Percentiles rank a stretch among this genome's conserved stretches.
phyloP scores from a whole-genome alignment of 495 filamentous ascomycete genomes.

The Penicillium lividum region DNA sequence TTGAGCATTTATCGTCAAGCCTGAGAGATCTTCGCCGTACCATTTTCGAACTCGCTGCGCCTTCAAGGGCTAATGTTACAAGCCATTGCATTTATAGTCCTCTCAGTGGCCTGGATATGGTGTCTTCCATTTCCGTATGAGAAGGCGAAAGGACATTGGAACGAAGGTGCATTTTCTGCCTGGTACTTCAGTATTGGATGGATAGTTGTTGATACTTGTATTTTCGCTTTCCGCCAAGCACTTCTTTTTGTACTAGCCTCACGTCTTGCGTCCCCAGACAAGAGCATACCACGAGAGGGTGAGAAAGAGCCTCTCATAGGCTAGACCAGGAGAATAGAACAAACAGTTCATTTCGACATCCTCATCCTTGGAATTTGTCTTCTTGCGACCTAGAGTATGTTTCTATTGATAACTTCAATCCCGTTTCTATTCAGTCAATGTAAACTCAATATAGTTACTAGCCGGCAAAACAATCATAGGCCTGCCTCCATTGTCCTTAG shows the following conservation, averaged over 20 bases:
- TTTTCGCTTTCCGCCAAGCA: background rate
- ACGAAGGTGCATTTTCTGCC: background rate
- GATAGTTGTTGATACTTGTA: background rate
- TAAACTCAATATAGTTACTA: background rate
- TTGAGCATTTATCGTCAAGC: background rate
- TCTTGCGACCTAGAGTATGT: no score
- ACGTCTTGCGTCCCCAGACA: background rate
- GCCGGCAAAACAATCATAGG: background rate
- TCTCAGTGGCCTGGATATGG: background rate
- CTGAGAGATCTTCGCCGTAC: background rate
- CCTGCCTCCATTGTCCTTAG: background rate
- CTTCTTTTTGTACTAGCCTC: background rate
- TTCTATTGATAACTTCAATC: background rate
- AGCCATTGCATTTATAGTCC: background rate
- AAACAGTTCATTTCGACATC: background rate
- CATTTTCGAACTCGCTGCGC: background rate
- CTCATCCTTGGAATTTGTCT: no score
- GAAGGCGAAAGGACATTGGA: background rate
- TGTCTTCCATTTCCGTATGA: background rate
- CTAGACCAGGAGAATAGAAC: background rate
- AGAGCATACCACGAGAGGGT: background rate
- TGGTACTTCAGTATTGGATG: background rate
- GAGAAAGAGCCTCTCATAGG: background rate
- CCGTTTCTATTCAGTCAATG: background rate
- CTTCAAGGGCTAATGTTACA: background rate